Conservation (phyloP, 345 rosid genomes). For the Lepidium didymum region DNA sequence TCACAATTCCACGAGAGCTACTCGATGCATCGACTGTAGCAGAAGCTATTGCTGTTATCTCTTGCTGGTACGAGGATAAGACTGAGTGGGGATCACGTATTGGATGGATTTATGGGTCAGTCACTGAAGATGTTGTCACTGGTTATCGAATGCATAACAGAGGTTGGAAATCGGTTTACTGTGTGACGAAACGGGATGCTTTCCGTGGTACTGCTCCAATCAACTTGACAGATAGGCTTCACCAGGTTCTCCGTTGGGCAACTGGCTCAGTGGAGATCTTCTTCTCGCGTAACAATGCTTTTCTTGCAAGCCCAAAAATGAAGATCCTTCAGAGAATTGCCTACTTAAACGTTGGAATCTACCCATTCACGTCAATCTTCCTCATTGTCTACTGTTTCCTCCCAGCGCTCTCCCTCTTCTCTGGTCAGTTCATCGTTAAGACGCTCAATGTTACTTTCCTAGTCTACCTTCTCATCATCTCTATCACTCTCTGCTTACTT, state of each 20-base stretch:
- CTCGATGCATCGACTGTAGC: slow-evolving; percentile 96
- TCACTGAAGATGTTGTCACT: slow-evolving; percentile 96
- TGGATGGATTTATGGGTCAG: slow-evolving; percentile 99
- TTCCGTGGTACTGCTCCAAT: slow-evolving; percentile 96
- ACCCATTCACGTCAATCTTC: slow-evolving; percentile 92
- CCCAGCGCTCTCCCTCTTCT: slow-evolving; percentile 90
- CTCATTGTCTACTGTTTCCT: slow-evolving; percentile 97
- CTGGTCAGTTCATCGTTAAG: slow-evolving; percentile 92
- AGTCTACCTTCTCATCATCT: slow-evolving; percentile 66
- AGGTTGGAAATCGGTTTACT: slow-evolving; percentile 97
- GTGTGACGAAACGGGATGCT: slow-evolving; percentile 95
- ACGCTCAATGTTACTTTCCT: slow-evolving; percentile 81
- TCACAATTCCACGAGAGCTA: slow-evolving; percentile 80
- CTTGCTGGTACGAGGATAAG: slow-evolving; percentile 99
- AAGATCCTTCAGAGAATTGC: slow-evolving; percentile 87
- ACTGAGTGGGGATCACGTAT: slow-evolving; percentile 98
- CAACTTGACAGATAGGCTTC: slow-evolving; percentile 94
- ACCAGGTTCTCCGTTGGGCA: slow-evolving; percentile 97
- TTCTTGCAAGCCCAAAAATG: slow-evolving; percentile 81
- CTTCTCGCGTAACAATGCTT: slow-evolving; percentile 93
- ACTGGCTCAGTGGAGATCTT: slow-evolving; percentile 97
- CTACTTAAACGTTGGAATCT: slow-evolving; percentile 90
- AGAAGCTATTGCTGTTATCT: slow-evolving; percentile 93
- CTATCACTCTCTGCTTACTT: slow-evolving; percentile 66
- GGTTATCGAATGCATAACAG: slow-evolving; percentile 98